phyloP scores from a whole-genome alignment of 164 flowering plant genomes.

The Paratinospora sagittata region DNA sequence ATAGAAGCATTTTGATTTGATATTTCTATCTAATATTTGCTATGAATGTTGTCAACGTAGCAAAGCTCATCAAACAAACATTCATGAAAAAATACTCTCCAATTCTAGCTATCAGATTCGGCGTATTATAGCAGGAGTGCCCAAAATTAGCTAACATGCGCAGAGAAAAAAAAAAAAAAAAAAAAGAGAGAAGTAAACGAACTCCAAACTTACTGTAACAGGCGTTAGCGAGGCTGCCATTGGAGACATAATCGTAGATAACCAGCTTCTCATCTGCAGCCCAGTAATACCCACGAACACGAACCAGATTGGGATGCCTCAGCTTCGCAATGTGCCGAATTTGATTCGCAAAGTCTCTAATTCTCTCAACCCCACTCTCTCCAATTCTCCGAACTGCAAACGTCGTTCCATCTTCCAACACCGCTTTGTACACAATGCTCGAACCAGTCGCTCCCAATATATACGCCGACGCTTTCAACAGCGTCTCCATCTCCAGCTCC shows the following conservation, averaged over 20 bases:
- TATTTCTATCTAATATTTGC: no score
- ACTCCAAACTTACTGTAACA: conserved; percentile 59
- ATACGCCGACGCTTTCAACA: conserved; percentile 88
- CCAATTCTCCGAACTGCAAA: conserved; percentile 81
- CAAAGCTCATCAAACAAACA: no score
- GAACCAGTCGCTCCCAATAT: conserved; percentile 83
- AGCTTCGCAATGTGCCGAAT: conserved; percentile 63
- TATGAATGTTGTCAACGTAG: no score
- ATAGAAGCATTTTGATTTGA: no score
- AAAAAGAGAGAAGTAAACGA: not conserved
- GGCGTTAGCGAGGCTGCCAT: conserved; percentile 82
- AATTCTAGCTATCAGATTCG: no score
- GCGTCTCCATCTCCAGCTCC: conserved; percentile 70
- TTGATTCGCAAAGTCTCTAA: conserved; percentile 75
- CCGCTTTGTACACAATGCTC: conserved; percentile 92
- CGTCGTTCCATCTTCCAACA: conserved; percentile 57
- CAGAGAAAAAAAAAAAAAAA: not conserved
- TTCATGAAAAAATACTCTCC: no score
- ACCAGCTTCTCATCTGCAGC: conserved; percentile 90
- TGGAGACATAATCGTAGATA: conserved; percentile 82
- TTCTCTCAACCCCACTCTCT: conserved; percentile 53
- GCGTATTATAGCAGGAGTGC: not conserved
- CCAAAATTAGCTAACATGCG: not conserved
- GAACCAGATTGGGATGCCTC: conserved; percentile 81
- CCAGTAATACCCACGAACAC: conserved; percentile 83